Evolutionary conservation across 352 stramenopile species (phyloP), one percentile per base, ranked within the genome.

Genomic region (Phytophthora ramorum): DNA sequence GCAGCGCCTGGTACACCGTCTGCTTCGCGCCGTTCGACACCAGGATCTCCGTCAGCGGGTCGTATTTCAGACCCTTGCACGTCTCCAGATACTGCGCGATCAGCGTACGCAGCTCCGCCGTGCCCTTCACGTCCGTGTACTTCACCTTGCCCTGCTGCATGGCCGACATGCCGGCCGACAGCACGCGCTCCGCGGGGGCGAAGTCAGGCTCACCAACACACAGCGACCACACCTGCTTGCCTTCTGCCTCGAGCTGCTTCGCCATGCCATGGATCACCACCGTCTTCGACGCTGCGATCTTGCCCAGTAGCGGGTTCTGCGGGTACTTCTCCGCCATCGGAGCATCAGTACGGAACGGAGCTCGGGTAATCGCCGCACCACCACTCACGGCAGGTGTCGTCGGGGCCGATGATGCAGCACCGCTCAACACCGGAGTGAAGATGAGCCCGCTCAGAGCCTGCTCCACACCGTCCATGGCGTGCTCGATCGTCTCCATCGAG

Each of bases 21-120:
- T 98, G 97, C 73, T 99, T 99, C 13, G 95, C 97, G 58, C 97
- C 96, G 79, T 99, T 99, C 40, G 89, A 97, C 9, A 99, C 92
- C 20, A 99, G 71, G 61, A 99, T 98, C 75, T 99, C 90, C 26
- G 76, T 91, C 56, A 80, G 46, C 10, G 93, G 78, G 53, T 95
- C 75, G 77, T 99, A 99, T 24, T 86, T 75, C 24, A 98, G 55
- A 41, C 85, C 87, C 79, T 99, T 99, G 70, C 93, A 88, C 55
- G 69, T 68, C 52, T 92, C 71, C 17, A 99, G 77, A 83, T 99
- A 97, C 17, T 84, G 58, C 12, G 86, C 82, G 63, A 99, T 98
- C 12, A 91, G 82, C 49, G 83, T 73, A 46, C 96, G 89, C 24
- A 99, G 79, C 57, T 90, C 83, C 35, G 82, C 58, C 12, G 90